phyloP scores from a whole-genome alignment of 495 filamentous ascomycete species.

The Clohesyomyces aquaticus region DNA sequence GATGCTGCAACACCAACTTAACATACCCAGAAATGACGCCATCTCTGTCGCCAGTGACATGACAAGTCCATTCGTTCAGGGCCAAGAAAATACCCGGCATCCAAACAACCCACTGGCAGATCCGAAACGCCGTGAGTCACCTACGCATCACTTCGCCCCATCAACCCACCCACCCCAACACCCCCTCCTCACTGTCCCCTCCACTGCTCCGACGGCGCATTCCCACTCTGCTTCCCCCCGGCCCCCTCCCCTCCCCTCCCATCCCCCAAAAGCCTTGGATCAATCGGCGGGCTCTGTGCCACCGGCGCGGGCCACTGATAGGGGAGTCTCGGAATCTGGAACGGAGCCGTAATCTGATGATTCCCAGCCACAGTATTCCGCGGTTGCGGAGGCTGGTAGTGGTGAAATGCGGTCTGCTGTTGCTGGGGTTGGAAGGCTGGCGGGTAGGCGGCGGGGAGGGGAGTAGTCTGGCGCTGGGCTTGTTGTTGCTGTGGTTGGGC shows the following conservation, averaged over 20 bases:
- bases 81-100: too few species aligned
- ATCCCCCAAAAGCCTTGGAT: conserved; percentile 1
- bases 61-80: too few species aligned
- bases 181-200: not conserved
- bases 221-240: not conserved
- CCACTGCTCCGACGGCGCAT: not conserved
- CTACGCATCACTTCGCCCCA: not conserved
- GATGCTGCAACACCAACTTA: too few species aligned
- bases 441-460: not conserved
- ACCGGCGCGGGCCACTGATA: conserved; percentile 7
- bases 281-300: conserved; percentile 2
- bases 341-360: conserved; percentile 22
- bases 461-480: not conserved
- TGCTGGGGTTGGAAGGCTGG: conserved; percentile 7
- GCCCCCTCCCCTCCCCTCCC: conserved; percentile 3
- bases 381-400: conserved; percentile 8
- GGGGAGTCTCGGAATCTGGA: conserved; percentile 20
- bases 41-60: too few species aligned
- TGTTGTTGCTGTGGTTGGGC: not conserved
- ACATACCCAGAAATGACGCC: too few species aligned
- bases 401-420: conserved; percentile 1
- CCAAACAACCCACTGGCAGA: too few species aligned
- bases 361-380: not conserved
- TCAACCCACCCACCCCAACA: not conserved
- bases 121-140: not conserved